Conservation (phyloP, 306 rosid species). For the barrel medic (Medicago truncatula) region DNA sequence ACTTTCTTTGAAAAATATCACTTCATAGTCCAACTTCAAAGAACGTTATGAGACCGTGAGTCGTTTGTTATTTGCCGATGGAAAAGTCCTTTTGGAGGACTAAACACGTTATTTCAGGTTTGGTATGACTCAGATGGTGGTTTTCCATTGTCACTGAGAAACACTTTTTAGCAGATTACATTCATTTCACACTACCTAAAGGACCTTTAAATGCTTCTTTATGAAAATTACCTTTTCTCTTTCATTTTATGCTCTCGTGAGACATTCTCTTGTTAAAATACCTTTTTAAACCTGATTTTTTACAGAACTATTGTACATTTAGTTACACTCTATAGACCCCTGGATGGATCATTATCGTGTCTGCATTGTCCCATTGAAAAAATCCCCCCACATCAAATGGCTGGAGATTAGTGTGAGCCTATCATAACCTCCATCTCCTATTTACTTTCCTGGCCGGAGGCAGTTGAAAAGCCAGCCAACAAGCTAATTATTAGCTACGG, state of each 20-base stretch:
- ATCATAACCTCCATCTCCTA: slow-evolving; percentile 34
- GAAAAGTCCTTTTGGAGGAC: slow-evolving; percentile 1
- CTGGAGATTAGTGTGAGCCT: slow-evolving; percentile 31
- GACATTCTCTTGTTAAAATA: slow-evolving; percentile 24
- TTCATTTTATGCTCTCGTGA: slow-evolving; percentile 31
- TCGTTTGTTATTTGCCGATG: background rate
- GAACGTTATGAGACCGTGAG: background rate
- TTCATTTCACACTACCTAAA: slow-evolving; percentile 11
- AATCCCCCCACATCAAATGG: slow-evolving; percentile 31
- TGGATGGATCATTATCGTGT: slow-evolving; percentile 24
- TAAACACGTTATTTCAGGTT: background rate
- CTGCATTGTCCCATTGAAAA: slow-evolving; percentile 26
- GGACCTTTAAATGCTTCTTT: background rate
- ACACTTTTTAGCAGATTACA: background rate
- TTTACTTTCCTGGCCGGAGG: slow-evolving; percentile 28
- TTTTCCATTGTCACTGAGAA: background rate
- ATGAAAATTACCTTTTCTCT: slow-evolving; percentile 29
- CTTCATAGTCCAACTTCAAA: background rate
- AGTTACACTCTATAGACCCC: slow-evolving; percentile 28
- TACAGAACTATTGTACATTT: slow-evolving; percentile 55
- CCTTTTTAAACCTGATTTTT: slow-evolving; percentile 41
- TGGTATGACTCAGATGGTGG: background rate
- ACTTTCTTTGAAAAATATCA: background rate
- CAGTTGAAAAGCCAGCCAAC: slow-evolving; percentile 37
- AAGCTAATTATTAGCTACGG: slow-evolving; percentile 40